Evolutionary conservation across 1,284 basidiomycete genomes (phyloP), one percentile per base, ranked within the genome.

Genomic region (Bjerkandera adusta): DNA sequence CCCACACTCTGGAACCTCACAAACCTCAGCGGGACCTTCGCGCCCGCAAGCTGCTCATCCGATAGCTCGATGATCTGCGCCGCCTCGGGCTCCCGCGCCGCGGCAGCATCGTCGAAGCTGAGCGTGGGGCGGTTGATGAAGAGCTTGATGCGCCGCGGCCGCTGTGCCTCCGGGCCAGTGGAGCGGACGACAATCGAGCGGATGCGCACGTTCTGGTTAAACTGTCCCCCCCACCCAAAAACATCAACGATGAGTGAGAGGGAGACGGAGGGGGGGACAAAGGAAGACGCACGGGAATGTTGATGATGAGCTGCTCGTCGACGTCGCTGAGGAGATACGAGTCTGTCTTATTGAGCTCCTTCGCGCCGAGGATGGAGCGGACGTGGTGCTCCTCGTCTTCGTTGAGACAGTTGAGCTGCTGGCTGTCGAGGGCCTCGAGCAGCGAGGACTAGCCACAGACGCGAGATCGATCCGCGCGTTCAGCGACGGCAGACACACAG

Each of bases 1-100:
- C 77, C 83, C 45, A 93, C 89, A 34, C 69, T 75, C 68, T 92
- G 90, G 66, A 93, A 92, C 40, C 85, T 74, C 18, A 92, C 90
- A 56, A 78, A 89, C 47, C 84, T 74, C 59, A 93, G 67, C 8
- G 75, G 63, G 29, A 91, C 71, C 36, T 68, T 73, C 36, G 77
- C 76, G 15, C 85, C 87, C 45, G 52, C 62, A n/a, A 80, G 72
- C 51, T 79, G 73, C 21, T 75, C 73, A 47, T 71, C 67, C 18
- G 67, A 62, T 24, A 88, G 60, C 41, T 74, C 70, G 13, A 88
- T 56, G 8, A 77, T 65, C 58, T 87, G 83, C 13, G 80, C 75
- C 15, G 75, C 73, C 30, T 68, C 64, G 1, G 69, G 67, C 50
- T 82, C 77, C 37, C 60, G 55, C 6, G 69, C 70, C 46, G 75